These are phyloP conservation scores for Daldinia caldariorum DNA, from an alignment of 495 filamentous ascomycete species.

Conservation along the genomic window DNA sequence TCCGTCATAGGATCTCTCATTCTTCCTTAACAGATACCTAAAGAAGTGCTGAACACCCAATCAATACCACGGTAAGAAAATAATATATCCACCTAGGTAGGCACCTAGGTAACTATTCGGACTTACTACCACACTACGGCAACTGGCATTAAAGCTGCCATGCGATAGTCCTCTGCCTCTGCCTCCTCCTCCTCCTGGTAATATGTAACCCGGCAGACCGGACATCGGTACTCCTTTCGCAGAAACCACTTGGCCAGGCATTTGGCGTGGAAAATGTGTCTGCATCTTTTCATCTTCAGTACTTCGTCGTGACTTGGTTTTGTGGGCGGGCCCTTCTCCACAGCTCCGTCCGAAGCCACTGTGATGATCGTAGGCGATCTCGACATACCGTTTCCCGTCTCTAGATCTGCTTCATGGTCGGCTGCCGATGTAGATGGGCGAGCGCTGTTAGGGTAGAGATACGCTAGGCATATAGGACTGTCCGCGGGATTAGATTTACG, in stretches of 20 bases:
- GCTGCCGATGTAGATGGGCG: constrained; percentile 13
- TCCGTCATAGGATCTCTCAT: neutral
- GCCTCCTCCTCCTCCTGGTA: constrained; percentile 17
- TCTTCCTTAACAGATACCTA: neutral
- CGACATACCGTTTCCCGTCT: constrained; percentile 16
- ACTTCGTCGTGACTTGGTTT: constrained; percentile 36
- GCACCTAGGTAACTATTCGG: too few relatives aligned
- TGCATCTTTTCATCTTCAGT: constrained; percentile 38
- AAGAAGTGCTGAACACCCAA: neutral
- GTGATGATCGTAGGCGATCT: constrained; percentile 9
- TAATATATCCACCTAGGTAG: too few relatives aligned
- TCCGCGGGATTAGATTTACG: neutral
- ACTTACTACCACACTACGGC: constrained; percentile 29
- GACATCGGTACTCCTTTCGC: constrained; percentile 33
- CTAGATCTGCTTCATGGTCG: constrained; percentile 18
- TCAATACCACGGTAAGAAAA: too few relatives aligned
- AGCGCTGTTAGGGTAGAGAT: constrained; percentile 21
- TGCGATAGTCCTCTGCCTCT: constrained; percentile 20
- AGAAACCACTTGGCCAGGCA: constrained; percentile 44
- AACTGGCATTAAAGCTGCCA: constrained; percentile 11
- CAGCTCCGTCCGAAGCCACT: neutral
- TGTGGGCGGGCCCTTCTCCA: constrained; percentile 3
- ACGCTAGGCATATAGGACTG: constrained; percentile 35
- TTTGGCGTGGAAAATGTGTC: constrained; percentile 41
- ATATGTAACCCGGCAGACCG: constrained; percentile 37